Conservation (phyloP, 2,329 filamentous ascomycete genomes). For the Teratosphaeria destructans region DNA sequence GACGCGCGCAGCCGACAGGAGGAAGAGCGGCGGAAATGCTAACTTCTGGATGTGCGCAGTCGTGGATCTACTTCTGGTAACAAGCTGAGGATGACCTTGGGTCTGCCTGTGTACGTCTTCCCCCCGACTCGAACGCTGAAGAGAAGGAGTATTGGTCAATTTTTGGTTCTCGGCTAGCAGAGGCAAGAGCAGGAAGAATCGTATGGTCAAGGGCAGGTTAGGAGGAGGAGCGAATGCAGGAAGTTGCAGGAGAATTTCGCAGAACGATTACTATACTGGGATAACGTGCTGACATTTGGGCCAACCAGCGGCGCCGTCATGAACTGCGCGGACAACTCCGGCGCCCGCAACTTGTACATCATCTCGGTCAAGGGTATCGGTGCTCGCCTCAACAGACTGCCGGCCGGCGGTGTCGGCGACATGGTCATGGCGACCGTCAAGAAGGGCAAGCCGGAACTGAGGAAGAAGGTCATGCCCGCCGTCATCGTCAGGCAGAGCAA, state of each 20-base stretch:
- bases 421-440: constrained; percentile 99
- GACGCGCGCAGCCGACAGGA: neutral
- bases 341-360: constrained; percentile 96
- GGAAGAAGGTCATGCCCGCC: constrained; percentile 99
- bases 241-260: neutral
- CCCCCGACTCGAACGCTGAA: neutral
- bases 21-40: neutral
- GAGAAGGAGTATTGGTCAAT: neutral
- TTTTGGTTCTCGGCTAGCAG: neutral
- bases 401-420: constrained; percentile 94
- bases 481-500: constrained; percentile 98
- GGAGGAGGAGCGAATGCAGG: neutral
- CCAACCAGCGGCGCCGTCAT: constrained; percentile 80
- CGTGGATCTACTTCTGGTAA: constrained; percentile 89
- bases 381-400: constrained; percentile 93
- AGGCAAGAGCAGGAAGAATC: neutral
- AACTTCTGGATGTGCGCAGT: constrained; percentile 5
- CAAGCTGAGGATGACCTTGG: constrained; percentile 99
- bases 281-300: neutral
- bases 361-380: constrained; percentile 99
- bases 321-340: constrained; percentile 99
- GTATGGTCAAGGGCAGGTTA: neutral
- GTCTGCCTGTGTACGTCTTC: constrained; percentile 92
- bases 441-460: constrained; percentile 99
- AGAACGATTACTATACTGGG: neutral